These are phyloP conservation scores for Wickerhamomyces mucosus DNA, from an alignment of 805 yeast genomes.

Conservation along the genomic window DNA sequence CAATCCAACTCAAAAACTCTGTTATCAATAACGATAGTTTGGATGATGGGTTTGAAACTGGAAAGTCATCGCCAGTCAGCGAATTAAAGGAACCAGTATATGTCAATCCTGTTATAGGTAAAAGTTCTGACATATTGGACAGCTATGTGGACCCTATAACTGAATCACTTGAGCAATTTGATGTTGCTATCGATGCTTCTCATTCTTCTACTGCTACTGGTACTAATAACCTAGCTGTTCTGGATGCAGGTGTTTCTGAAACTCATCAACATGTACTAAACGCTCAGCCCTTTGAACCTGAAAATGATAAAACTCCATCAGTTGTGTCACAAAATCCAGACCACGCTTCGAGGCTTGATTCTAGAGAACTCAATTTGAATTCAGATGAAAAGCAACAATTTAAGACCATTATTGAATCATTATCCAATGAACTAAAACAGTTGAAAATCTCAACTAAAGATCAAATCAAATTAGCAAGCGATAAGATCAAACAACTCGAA, in stretches of 20 bases:
- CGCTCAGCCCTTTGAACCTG: background rate
- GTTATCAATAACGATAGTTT: no score
- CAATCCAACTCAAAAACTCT: conserved; percentile 10
- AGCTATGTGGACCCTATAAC: no score
- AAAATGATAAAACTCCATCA: background rate
- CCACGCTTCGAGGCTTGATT: no score
- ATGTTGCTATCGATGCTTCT: no score
- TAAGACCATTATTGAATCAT: conserved; percentile 19
- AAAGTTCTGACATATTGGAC: conserved; percentile 22
- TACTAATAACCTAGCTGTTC: conserved; percentile 5
- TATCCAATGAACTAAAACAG: conserved; percentile 26
- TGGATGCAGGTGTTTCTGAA: conserved; percentile 7
- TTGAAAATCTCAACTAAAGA: conserved; percentile 34
- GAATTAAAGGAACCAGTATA: no score
- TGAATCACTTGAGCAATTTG: no score
- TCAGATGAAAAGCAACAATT: conserved; percentile 17
- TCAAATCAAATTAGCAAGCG: conserved; percentile 50
- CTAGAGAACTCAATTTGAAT: conserved; percentile 1
- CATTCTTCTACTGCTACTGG: conserved; percentile 3
- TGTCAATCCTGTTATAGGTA: no score
- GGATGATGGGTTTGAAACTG: no score
- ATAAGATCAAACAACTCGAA: conserved; percentile 41
- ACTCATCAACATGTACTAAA: background rate
- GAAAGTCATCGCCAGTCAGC: conserved; percentile 3
- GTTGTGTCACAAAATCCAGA: conserved; percentile 1